These are phyloP conservation scores for Pinguiococcus pyrenoidosus DNA, from an alignment of 108 stramenopile genomes.

Conservation along the genomic window DNA sequence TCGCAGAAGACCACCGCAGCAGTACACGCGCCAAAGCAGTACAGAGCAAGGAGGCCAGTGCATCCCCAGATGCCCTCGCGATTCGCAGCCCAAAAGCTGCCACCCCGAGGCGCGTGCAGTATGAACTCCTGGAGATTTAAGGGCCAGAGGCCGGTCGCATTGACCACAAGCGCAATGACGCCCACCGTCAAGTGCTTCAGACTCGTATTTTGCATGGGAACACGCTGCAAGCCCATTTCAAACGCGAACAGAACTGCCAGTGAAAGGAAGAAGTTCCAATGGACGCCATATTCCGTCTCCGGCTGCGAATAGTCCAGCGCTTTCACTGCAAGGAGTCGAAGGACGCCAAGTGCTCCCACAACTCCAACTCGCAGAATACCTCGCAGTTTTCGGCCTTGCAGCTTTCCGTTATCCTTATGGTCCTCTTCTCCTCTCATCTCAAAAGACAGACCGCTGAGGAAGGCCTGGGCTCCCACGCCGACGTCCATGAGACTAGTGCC, in stretches of 20 bases:
- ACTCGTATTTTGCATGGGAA: slow-evolving; percentile 1
- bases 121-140: slow-evolving; percentile 53
- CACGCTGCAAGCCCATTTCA: slow-evolving; percentile 8
- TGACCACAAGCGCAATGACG: slow-evolving; percentile 29
- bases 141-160: slow-evolving; percentile 47
- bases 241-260: slow-evolving; percentile 31
- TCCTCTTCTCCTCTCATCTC: neutral
- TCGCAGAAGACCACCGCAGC: slow-evolving; percentile 8
- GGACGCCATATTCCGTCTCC: slow-evolving; percentile 90
- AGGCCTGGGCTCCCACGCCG: slow-evolving; percentile 73
- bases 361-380: slow-evolving; percentile 7
- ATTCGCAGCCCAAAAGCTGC: slow-evolving; percentile 54
- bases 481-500: slow-evolving; percentile 93
- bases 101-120: slow-evolving; percentile 41
- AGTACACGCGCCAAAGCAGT: slow-evolving; percentile 48
- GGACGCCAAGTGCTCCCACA: slow-evolving; percentile 21
- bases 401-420: neutral
- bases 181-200: neutral
- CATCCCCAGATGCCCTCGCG: slow-evolving; percentile 70
- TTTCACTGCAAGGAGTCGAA: slow-evolving; percentile 20
- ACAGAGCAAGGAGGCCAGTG: slow-evolving; percentile 53
- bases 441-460: slow-evolving; percentile 32
- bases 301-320: slow-evolving; percentile 42
- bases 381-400: neutral
- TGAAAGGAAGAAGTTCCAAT: slow-evolving; percentile 99